Base-by-base conservation (phyloP, 1,284 basidiomycete species). In the Microbotryum lychnidis-dioicae region DNA sequence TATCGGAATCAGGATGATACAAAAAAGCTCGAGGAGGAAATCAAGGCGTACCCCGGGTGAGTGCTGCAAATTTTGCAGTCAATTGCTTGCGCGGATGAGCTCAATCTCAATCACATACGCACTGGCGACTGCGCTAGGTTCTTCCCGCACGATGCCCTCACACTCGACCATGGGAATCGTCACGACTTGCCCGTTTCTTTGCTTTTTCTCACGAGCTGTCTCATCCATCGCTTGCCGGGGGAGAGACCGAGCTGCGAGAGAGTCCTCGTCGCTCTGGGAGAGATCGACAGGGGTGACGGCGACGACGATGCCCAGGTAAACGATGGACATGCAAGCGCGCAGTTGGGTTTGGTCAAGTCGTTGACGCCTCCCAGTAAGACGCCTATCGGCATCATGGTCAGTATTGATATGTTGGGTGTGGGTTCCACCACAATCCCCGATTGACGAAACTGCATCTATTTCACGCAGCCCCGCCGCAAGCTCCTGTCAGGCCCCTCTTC, bases 1-100 rank as follows among this genome's bases (percentile, higher is more conserved):
- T 72, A 68, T 33, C 50, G 55, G 10, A 25, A 65, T 2, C 54
- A 10, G 9, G 61, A 66, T 23, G 67, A 70, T 45, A 57, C 54
- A 14, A 46, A 37, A 5, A 53, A 29, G 29, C 65, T 72, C 10
- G 69, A 69, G 50, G 44, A 58, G n/a, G 70, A 72, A 56, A 70
- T 72, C 42, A 50, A 57, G 23, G 49, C 54, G 0, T 70, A 69
- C 47, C 52, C 48, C 5, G 69, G 69, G 70, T 72, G 27, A 37
- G 69, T 27, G 27, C 27, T 27, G 27, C 27, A 4, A 27, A 6
- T 50, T 23, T 10, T 16, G 37, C 37, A 18, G 37, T 27, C 27
- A 27, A 27, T 27, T 6, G 27, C 27, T 27, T 5, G 27, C 27
- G 27, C 27, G 27, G 27, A 27, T 27, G 27, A 27, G 27, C 27